Conservation (phyloP, 495 filamentous ascomycete species). For the Copromyces sp. region DNA sequence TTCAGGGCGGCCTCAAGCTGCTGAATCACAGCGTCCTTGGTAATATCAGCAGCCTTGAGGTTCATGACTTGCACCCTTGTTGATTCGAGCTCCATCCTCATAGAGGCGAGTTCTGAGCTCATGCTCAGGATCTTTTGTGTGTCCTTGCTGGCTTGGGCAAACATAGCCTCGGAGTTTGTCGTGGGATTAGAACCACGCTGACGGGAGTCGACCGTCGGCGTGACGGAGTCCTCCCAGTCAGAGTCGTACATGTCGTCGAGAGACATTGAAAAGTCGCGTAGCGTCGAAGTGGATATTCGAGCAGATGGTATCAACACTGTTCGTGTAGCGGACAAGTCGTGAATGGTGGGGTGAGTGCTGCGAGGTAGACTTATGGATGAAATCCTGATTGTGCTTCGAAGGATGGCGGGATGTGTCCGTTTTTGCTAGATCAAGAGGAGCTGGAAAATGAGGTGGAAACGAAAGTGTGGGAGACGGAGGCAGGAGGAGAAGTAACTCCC, state of each 20-base stretch:
- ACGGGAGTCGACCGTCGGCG: not conserved
- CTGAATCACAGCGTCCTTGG: not conserved
- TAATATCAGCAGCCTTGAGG: not conserved
- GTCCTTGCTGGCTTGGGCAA: not conserved
- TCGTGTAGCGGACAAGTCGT: not conserved
- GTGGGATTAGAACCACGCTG: not conserved
- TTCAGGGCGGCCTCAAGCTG: not conserved
- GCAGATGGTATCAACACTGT: not conserved
- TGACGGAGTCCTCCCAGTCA: not conserved
- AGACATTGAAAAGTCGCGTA: not conserved
- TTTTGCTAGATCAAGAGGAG: not conserved
- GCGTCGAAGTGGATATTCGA: not conserved
- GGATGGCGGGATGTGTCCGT: not conserved
- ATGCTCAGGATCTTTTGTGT: not conserved
- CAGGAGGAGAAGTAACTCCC: too few relatives aligned
- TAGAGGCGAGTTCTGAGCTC: not conserved
- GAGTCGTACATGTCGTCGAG: not conserved
- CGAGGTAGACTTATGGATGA: not conserved
- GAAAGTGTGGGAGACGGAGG: not conserved
- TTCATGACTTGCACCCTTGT: not conserved
- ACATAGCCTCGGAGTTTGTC: not conserved
- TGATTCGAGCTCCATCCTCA: not conserved
- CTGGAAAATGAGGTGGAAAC: not conserved
- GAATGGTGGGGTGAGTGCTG: not conserved
- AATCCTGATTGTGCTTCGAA: not conserved